Conservation (phyloP, 2,329 filamentous ascomycete genomes). For the Claviceps digitariae region DNA sequence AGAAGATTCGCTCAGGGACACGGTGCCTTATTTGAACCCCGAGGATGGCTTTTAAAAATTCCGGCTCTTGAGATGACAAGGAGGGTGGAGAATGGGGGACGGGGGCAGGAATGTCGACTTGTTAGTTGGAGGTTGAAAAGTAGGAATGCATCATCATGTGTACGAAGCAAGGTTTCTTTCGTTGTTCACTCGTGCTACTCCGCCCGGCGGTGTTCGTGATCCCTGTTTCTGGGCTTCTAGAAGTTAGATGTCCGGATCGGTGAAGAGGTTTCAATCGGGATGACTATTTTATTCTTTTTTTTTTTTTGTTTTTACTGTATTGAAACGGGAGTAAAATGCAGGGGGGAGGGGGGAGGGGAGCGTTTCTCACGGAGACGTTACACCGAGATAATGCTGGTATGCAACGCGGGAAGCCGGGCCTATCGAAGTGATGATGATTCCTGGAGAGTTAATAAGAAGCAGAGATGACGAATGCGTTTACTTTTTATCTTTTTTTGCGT, state of each 20-base stretch:
- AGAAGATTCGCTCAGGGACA: slow-evolving; percentile 2
- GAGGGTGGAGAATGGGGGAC: neutral
- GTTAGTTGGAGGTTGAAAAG: neutral
- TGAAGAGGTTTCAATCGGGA: too few species aligned
- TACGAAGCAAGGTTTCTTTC: neutral
- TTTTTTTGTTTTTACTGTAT: neutral
- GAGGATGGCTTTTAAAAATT: neutral
- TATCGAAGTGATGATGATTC: neutral
- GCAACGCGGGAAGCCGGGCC: neutral
- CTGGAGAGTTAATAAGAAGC: neutral
- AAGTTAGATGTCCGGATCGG: neutral
- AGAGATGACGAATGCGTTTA: neutral
- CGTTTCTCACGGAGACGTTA: neutral
- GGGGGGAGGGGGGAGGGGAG: neutral
- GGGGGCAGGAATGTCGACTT: neutral
- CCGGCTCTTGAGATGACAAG: neutral
- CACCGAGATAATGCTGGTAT: neutral
- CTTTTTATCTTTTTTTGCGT: neutral
- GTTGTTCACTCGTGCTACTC: slow-evolving; percentile 4
- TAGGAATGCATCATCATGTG: neutral
- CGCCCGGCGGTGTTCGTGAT: neutral
- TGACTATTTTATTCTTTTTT: too few species aligned
- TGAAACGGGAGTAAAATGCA: neutral
- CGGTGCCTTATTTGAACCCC: slow-evolving; percentile 1
- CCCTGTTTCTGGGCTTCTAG: neutral